Evolutionary conservation across 1,284 basidiomycete genomes (phyloP), one percentile per base, ranked within the genome.

Genomic region (Tetrapyrgos nigripes): DNA sequence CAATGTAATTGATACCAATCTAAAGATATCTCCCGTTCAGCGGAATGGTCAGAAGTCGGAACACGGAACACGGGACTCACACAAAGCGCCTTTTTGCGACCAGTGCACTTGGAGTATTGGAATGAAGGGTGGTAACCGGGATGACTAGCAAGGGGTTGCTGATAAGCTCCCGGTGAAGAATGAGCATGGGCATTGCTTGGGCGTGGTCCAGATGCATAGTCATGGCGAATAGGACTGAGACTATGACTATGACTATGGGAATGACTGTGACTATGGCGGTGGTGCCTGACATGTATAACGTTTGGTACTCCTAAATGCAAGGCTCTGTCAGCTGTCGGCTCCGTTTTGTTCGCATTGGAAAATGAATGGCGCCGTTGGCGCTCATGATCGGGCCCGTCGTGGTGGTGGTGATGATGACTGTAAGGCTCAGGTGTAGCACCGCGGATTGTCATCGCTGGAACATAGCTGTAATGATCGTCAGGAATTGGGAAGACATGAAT

Each of bases 1-100:
- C 89, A 11, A 68, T 69, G 68, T 96, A 96, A 73, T 95, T 95
- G 66, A 95, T 88, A 0, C 90, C 91, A 62, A 93, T 87, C 88
- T 87, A 61, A 45, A 45, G 43, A 23, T 37, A 52, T 35, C 45
- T 43, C n/a, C n/a, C n/a, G n/a, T 5, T 40, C 37, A 40, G 17
- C 17, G 19, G 14, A 19, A 14, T 24, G 23, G 59, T 33, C 31
- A 48, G 58, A 35, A 6, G 31, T 58, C 54, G 40, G 62, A 61
- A 46, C 46, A 50, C 54, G n/a, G 26, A 56, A n/a, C 49, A 24
- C 31, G 29, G 24, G 29, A 10, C 87, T 68, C 66, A 90, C 88
- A 66, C 88, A 91, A 8, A 94, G 71, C 0, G 90, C 91, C 73
- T 88, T 92, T 73, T 85, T 86, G 57, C 76, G 77, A 1, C 90